These are phyloP conservation scores for Brasenia schreberi DNA, from an alignment of 164 flowering plant genomes.

Conservation along the genomic window DNA sequence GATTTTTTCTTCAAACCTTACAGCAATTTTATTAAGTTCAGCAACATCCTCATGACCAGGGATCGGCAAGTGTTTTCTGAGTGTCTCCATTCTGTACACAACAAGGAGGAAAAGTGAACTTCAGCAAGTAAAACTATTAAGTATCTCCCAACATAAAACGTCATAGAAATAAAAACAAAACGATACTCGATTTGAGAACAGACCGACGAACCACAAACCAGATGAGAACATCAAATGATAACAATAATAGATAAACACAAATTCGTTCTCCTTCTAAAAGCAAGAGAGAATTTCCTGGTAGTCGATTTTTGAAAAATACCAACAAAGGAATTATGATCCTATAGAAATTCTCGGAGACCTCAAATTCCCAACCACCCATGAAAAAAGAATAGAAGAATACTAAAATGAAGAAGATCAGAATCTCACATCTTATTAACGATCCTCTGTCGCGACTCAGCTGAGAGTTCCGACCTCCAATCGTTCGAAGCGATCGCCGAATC, in stretches of 20 bases:
- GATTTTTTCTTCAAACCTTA: conserved; percentile 11
- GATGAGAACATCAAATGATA: neutral
- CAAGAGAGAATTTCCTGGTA: too few species aligned
- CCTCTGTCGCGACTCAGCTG: conserved; percentile 6
- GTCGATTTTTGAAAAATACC: neutral
- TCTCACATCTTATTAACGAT: conserved; percentile 17
- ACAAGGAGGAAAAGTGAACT: neutral
- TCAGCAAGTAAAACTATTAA: too few species aligned
- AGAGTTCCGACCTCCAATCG: conserved; percentile 9
- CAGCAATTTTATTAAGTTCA: conserved; percentile 11
- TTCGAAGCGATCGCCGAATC: neutral
- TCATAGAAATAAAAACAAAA: too few species aligned
- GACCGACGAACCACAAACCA: neutral
- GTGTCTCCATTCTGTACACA: conserved; percentile 8
- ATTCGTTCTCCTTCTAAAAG: too few species aligned
- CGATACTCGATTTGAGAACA: neutral
- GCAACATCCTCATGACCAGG: conserved; percentile 4
- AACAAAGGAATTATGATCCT: neutral
- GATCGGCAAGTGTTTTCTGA: conserved; percentile 6
- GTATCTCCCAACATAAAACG: neutral
- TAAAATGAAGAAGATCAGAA: neutral
- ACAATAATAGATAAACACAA: neutral
- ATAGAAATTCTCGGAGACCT: too few species aligned
- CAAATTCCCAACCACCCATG: too few species aligned
- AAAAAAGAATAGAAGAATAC: neutral